Evolutionary conservation across 768 basidiomycete species (phyloP), one percentile per base, ranked within the genome.

Genomic region (Cyclocybe cylindracea): DNA sequence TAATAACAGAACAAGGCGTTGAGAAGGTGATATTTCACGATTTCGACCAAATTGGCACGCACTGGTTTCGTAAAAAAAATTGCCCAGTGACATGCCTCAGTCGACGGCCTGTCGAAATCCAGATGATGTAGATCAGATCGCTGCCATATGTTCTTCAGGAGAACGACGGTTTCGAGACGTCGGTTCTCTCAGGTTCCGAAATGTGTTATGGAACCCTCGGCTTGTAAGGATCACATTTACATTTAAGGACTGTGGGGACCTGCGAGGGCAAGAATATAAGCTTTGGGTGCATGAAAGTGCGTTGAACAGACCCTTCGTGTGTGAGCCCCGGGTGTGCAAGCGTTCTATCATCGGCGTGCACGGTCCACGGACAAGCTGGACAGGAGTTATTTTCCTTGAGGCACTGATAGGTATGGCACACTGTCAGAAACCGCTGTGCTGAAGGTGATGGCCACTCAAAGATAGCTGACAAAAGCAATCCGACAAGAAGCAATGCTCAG

Each of bases 301-400:
- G 40, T 46, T 45, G 14, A 33, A 46, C 32, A 13, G 36, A 29
- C 24, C 11, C 24, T 35, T 33, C 16, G 14, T 24, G 35, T 29
- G 40, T 32, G 31, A 32, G 16, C n/a, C 14, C 38, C 44, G 46
- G 29, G 31, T 50, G 44, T 38, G 35, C 18, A 39, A 29, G 41
- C 55, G 55, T 54, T 48, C 40, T 50, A 59, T 59, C 55, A 43
- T 59, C 58, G 58, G 58, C 41, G 46, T 46, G 49, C 35, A 42
- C 29, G 45, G 43, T 16, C 36, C 44, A 49, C 39, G 38, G 48
- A 42, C 44, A 51, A 53, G 50, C 50, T 52, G 32, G 58, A 56
- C 55, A 59, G 58, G 46, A 50, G 29, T 33, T 46, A 55, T 47
- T 51, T 47, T 56, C 24, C 37, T 55, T 50, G 51, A 55, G 54